phyloP scores from a whole-genome alignment of 495 filamentous ascomycete genomes.

The Neurospora pannonica region DNA sequence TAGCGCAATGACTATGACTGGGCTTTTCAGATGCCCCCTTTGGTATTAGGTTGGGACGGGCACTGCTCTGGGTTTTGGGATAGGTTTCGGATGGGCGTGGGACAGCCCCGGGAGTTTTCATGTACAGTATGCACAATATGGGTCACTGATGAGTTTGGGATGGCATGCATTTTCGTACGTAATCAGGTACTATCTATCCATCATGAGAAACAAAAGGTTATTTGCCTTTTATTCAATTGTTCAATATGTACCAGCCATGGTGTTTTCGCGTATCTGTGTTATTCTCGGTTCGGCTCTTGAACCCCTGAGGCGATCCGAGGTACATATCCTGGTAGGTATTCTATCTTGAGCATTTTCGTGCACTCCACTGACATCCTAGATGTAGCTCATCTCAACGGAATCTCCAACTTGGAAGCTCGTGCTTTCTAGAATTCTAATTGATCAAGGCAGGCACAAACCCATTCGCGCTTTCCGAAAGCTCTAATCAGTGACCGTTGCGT shows the following conservation, averaged over 20 bases:
- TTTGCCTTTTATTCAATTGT: neutral
- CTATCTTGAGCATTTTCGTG: neutral
- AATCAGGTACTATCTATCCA: constrained; percentile 7
- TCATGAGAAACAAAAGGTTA: constrained; percentile 4
- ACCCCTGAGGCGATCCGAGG: neutral
- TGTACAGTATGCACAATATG: constrained; percentile 33
- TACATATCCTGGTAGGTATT: neutral
- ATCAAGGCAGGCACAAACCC: neutral
- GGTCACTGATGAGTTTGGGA: constrained; percentile 8
- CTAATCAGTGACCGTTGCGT: neutral
- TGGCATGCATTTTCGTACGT: constrained; percentile 15
- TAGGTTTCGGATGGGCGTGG: constrained; percentile 13
- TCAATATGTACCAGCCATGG: neutral
- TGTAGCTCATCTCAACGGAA: neutral
- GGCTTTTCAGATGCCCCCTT: neutral
- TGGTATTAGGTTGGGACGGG: constrained; percentile 10
- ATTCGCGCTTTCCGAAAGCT: neutral
- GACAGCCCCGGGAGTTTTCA: constrained; percentile 21
- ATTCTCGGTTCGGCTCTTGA: neutral
- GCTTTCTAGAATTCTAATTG: neutral
- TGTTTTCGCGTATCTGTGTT: neutral
- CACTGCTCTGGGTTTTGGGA: constrained; percentile 10
- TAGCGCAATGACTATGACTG: constrained; percentile 7
- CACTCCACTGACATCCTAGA: neutral
- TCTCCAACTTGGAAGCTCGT: neutral